Percentiles rank a stretch among this genome's conserved stretches.
Conservation (phyloP, 768 basidiomycete species). For the Paxillus ammoniavirescens region DNA sequence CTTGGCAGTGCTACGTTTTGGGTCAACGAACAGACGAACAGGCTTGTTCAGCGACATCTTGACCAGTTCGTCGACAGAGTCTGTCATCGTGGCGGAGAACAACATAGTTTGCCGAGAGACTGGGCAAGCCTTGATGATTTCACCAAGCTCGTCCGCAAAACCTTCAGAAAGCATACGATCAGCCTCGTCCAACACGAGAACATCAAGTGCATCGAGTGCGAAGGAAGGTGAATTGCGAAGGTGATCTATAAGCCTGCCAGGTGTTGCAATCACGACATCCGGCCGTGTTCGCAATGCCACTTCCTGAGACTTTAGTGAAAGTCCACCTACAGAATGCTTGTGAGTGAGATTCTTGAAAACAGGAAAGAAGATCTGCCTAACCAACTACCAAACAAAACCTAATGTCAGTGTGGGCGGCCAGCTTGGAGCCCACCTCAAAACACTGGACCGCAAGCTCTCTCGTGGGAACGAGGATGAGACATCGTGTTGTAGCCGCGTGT, state of each 20-base stretch:
- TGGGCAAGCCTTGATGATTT: constrained; percentile 92
- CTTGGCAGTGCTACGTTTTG: constrained; percentile 82
- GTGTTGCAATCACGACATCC: constrained; percentile 94
- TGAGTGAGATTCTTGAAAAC: constrained; percentile 1
- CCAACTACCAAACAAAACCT: constrained; percentile 91
- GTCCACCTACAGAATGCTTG: constrained; percentile 58
- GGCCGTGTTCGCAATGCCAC: constrained; percentile 79
- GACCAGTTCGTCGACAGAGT: constrained; percentile 91
- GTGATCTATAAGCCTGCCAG: constrained; percentile 97
- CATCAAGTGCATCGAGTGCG: constrained; percentile 87
- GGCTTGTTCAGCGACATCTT: constrained; percentile 92
- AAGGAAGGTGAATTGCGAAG: constrained; percentile 94
- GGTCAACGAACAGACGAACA: constrained; percentile 93
- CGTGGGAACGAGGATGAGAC: constrained; percentile 91
- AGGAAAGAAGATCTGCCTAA: constrained; percentile 35
- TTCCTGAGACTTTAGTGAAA: constrained; percentile 93
- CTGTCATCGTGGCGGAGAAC: constrained; percentile 99
- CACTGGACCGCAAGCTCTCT: constrained; percentile 96
- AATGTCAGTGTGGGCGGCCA: constrained; percentile 87
- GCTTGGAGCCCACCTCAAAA: constrained; percentile 83
- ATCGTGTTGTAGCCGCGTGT: constrained; percentile 82
- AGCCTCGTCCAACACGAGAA: constrained; percentile 95
- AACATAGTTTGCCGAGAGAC: constrained; percentile 93
- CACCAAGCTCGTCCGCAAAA: constrained; percentile 90
- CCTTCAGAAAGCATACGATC: constrained; percentile 97